phyloP scores from a whole-genome alignment of 305 asterid species.

The Fraxinus ornus region DNA sequence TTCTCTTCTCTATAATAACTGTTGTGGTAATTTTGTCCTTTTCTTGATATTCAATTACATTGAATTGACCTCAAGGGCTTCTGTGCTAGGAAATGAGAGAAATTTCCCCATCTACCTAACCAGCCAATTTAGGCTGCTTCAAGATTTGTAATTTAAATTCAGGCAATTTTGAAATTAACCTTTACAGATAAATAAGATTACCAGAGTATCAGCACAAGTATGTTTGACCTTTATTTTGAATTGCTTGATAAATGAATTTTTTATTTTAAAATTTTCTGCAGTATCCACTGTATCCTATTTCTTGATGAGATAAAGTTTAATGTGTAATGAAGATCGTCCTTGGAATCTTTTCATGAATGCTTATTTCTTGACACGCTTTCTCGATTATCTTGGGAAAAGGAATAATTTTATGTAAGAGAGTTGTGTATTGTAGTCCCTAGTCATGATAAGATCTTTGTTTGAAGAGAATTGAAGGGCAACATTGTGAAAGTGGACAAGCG shows the following conservation, averaged over 20 bases:
- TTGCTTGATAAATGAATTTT: neutral
- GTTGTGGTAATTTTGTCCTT: neutral
- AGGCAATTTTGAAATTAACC: neutral
- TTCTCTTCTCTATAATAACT: constrained; percentile 54
- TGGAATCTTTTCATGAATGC: neutral
- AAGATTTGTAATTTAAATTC: neutral
- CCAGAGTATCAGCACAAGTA: neutral
- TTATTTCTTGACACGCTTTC: neutral
- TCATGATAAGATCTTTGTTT: neutral
- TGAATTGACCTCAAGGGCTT: constrained; percentile 10
- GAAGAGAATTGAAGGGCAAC: neutral
- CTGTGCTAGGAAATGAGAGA: neutral
- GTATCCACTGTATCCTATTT: neutral
- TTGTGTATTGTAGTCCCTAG: neutral
- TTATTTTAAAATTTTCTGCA: neutral
- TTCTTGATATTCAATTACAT: constrained; percentile 16
- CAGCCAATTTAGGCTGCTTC: constrained; percentile 2
- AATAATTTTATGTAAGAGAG: neutral
- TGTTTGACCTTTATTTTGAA: neutral
- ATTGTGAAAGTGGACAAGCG: neutral
- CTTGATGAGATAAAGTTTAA: neutral
- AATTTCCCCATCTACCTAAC: neutral
- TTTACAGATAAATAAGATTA: neutral
- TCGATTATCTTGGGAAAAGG: neutral
- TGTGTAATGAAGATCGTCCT: neutral